Conservation (phyloP, 2,329 filamentous ascomycete genomes). For the Sporothrix phasma region DNA sequence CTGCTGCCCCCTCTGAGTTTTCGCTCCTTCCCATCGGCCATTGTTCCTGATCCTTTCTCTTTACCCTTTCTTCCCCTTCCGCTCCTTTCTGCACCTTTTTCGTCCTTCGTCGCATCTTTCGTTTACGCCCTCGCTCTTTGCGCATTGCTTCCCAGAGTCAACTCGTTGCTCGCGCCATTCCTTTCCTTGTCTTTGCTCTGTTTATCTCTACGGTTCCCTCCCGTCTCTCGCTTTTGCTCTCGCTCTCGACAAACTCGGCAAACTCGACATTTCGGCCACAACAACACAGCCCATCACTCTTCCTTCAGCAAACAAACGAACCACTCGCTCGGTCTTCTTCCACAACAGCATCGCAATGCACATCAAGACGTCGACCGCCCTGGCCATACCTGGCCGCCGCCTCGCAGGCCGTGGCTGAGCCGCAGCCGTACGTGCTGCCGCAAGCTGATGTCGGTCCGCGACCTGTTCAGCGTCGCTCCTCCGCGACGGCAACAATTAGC, state of each 20-base stretch:
- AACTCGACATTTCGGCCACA: neutral
- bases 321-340: neutral
- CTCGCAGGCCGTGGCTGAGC: slow-evolving; percentile 26
- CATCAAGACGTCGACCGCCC: slow-evolving; percentile 31
- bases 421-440: slow-evolving; percentile 27
- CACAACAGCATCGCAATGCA: slow-evolving; percentile 29
- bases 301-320: neutral
- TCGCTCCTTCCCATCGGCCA: neutral
- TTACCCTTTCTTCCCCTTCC: neutral
- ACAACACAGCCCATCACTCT: neutral
- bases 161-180: slow-evolving; percentile 16
- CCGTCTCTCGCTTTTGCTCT: neutral
- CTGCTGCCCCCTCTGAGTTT: neutral
- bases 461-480: slow-evolving; percentile 34
- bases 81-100: slow-evolving; percentile 5
- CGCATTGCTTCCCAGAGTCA: slow-evolving; percentile 11
- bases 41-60: slow-evolving; percentile 2
- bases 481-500: slow-evolving; percentile 33
- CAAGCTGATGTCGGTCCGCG: slow-evolving; percentile 28
- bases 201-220: neutral
- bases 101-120: neutral
- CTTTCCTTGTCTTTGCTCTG: neutral
- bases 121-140: neutral
- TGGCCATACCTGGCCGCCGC: slow-evolving; percentile 37
- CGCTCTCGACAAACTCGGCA: neutral